Conservation (phyloP, 257 asterid genomes). For the Solanum corneliomulleri region DNA sequence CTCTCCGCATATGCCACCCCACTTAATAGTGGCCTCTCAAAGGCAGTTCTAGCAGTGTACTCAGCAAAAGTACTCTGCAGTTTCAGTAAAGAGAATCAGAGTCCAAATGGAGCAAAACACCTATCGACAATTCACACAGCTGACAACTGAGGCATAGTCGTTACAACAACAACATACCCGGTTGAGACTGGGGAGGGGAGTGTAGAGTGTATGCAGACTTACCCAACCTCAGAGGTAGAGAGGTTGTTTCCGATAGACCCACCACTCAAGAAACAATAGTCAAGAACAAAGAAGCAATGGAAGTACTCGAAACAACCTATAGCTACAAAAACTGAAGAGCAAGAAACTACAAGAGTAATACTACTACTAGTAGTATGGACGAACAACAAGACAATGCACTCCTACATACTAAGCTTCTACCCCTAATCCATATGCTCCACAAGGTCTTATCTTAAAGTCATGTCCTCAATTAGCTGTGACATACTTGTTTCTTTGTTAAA, state of each 20-base stretch:
- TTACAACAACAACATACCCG: not conserved
- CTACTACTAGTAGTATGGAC: not conserved
- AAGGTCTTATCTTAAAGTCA: not conserved
- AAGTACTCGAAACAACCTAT: not conserved
- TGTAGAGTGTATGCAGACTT: not conserved
- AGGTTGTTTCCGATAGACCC: not conserved
- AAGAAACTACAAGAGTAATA: not conserved
- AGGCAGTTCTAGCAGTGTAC: slow-evolving; percentile 82
- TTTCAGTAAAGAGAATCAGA: not conserved
- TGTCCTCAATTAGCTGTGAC: not conserved
- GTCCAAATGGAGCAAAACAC: not conserved
- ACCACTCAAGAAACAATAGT: not conserved
- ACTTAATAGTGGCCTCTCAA: slow-evolving; percentile 88
- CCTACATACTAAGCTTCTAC: not conserved
- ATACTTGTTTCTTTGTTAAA: not conserved
- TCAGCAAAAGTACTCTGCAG: slow-evolving; percentile 82
- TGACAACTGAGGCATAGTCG: not conserved
- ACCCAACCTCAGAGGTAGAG: not conserved
- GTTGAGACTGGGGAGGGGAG: not conserved
- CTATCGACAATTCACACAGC: not conserved
- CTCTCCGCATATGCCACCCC: slow-evolving; percentile 96
- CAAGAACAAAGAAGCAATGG: not conserved
- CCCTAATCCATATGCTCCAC: not conserved
- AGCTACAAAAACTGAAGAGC: not conserved
- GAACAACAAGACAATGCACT: not conserved